Evolutionary conservation across 495 filamentous ascomycete genomes (phyloP), one percentile per base, ranked within the genome.

Genomic region (Sabuloglossum arenarium): DNA sequence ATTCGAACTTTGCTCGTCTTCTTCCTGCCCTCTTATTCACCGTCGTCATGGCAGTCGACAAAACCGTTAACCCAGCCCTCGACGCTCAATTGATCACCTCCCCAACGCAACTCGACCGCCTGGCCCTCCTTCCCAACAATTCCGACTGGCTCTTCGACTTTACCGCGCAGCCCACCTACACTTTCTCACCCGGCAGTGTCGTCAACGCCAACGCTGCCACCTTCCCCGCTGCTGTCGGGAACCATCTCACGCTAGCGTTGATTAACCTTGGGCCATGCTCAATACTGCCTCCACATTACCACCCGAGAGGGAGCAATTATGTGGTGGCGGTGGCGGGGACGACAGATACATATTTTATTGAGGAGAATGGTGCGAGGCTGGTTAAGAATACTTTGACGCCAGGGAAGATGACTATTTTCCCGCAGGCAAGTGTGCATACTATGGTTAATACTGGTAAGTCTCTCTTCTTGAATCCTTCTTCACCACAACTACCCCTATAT

Each of bases 391-490:
- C 64, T 11, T 62, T 76, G 12, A 54, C 54, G 10, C 64, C 71
- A 1, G 69, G 70, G 21, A 66, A 68, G 62, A 67, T 75, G 62
- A 77, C 73, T 0, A 67, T 75, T 55, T 77, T 72, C 61, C 74
- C 71, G 11, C 34, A 37, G 34, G 11, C 9, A 37, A 14, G 4
- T 37, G 11, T 37, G 2, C 11, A 37, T 37, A 37, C 4, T 5
- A 37, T 14, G 5, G 5, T 37, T 37, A 37, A 6, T 37, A 37
- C 34, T 14, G 12, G 34, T 37, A 37, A 6, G 34, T 14, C 12
- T 37, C 34, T n/a, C n/a, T n/a, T n/a, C n/a, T n/a, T n/a, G n/a
- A n/a, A n/a, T n/a, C n/a, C n/a, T n/a, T n/a, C n/a, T n/a, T n/a
- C n/a, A n/a, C n/a, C n/a, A n/a, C n/a, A n/a, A n/a, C n/a, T n/a